These are phyloP conservation scores for Phytopythium mirpurense DNA, from an alignment of 352 stramenopile species.

Conservation along the genomic window DNA sequence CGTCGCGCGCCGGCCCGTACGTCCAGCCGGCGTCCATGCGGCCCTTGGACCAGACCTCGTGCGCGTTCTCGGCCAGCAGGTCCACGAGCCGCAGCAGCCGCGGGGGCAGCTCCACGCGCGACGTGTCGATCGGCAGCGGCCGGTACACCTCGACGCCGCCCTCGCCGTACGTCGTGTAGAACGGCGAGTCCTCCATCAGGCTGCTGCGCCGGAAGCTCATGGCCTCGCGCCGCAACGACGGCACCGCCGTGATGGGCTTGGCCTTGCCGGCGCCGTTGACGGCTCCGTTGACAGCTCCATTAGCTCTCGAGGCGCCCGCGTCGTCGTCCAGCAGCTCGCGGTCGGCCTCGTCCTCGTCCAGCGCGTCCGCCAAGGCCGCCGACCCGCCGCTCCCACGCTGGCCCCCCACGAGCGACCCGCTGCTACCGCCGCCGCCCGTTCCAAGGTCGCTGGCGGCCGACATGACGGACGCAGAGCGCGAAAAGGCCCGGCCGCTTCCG, in stretches of 20 bases:
- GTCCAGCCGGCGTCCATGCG: slow-evolving; percentile 87
- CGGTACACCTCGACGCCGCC: slow-evolving; percentile 57
- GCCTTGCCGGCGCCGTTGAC: slow-evolving; percentile 18
- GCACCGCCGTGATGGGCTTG: slow-evolving; percentile 33
- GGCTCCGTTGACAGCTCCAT: no score
- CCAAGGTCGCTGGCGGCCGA: slow-evolving; percentile 36
- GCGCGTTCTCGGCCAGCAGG: slow-evolving; percentile 78
- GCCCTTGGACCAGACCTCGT: slow-evolving; percentile 84
- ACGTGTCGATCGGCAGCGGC: slow-evolving; percentile 75
- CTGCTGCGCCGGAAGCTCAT: slow-evolving; percentile 77
- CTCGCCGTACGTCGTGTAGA: slow-evolving; percentile 65
- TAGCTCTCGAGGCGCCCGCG: no score
- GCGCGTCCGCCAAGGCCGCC: background rate
- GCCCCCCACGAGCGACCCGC: slow-evolving; percentile 21
- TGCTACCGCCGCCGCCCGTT: slow-evolving; percentile 13
- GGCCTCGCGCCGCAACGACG: slow-evolving; percentile 56
- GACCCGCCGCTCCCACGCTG: slow-evolving; percentile 14
- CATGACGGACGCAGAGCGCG: slow-evolving; percentile 58
- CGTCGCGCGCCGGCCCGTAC: slow-evolving; percentile 74
- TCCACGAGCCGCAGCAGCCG: slow-evolving; percentile 70
- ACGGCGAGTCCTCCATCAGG: slow-evolving; percentile 75
- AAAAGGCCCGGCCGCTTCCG: slow-evolving; percentile 67
- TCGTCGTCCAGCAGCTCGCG: slow-evolving; percentile 2
- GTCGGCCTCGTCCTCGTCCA: slow-evolving; percentile 6
- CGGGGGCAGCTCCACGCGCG: slow-evolving; percentile 54